Evolutionary conservation across 2,329 filamentous ascomycete species (phyloP).

Genomic region (Neospermospora avenae): DNA sequence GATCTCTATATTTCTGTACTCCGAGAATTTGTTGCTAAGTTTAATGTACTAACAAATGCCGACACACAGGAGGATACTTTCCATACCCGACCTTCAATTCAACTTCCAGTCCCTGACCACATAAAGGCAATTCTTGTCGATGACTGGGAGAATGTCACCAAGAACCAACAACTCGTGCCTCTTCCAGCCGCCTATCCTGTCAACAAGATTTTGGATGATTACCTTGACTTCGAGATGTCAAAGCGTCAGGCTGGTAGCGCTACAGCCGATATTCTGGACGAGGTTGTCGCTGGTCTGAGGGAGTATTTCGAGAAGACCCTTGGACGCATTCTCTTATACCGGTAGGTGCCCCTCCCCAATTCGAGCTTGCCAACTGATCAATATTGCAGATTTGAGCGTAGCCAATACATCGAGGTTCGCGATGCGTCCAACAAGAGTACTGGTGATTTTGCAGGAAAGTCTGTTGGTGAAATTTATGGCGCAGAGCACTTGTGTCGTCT

Average conservation of each 20-base stretch:
- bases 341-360: constrained; percentile 41
- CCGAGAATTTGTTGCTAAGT: not conserved
- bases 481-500: constrained; percentile 88
- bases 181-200: constrained; percentile 77
- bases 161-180: constrained; percentile 85
- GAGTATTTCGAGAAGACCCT: constrained; percentile 94
- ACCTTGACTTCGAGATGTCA: constrained; percentile 65
- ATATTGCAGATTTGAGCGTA: constrained; percentile 73
- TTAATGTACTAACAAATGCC: constrained; percentile 6
- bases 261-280: constrained; percentile 82
- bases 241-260: constrained; percentile 64
- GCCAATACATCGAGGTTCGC: constrained; percentile 77
- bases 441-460: constrained; percentile 66
- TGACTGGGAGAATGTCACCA: constrained; percentile 98
- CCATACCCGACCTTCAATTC: constrained; percentile 77
- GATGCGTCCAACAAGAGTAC: constrained; percentile 63
- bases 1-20: not conserved
- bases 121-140: constrained; percentile 92
- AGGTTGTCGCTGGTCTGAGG: constrained; percentile 79
- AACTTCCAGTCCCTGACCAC: constrained; percentile 80
- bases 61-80: constrained; percentile 78
- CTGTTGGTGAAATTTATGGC: constrained; percentile 79
- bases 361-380: constrained; percentile 24
- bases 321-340: constrained; percentile 83
- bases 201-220: constrained; percentile 75